Conservation (phyloP, 208 protist species). For the Leishmania aethiopica region DNA sequence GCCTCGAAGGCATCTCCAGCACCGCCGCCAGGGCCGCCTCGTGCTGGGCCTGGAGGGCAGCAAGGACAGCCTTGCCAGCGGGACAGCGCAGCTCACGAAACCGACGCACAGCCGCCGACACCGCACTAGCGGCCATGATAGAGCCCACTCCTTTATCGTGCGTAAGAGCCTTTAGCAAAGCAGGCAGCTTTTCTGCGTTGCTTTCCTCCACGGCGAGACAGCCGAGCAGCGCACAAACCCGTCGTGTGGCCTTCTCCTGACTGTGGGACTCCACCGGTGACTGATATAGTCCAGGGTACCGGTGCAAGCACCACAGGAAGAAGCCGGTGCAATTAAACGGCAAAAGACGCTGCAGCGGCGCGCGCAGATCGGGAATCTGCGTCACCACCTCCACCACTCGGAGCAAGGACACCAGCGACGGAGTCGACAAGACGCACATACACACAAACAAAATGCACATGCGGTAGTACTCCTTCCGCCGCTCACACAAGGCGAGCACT, state of each 20-base stretch:
- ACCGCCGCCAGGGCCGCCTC: background rate
- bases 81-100: constrained; percentile 12
- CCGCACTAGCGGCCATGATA: constrained; percentile 2
- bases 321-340: constrained; percentile 33
- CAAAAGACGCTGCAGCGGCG: constrained; percentile 25
- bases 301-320: constrained; percentile 58
- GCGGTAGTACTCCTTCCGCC: constrained; percentile 41
- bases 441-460: constrained; percentile 63
- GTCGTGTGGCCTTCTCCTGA: constrained; percentile 14
- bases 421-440: constrained; percentile 74
- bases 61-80: background rate
- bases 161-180: constrained; percentile 12
- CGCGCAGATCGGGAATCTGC: constrained; percentile 22
- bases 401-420: constrained; percentile 50
- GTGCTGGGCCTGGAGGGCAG: background rate
- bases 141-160: constrained; percentile 3
- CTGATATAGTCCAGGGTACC: constrained; percentile 30
- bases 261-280: background rate
- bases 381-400: constrained; percentile 55
- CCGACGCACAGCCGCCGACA: constrained; percentile 22
- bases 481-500: constrained; percentile 59
- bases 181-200: constrained; percentile 9
- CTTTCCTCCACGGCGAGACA: constrained; percentile 22
- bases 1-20: background rate
- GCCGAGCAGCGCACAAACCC: constrained; percentile 13